Conservation (phyloP, 208 protist genomes). For the Trypanosoma grayi region DNA sequence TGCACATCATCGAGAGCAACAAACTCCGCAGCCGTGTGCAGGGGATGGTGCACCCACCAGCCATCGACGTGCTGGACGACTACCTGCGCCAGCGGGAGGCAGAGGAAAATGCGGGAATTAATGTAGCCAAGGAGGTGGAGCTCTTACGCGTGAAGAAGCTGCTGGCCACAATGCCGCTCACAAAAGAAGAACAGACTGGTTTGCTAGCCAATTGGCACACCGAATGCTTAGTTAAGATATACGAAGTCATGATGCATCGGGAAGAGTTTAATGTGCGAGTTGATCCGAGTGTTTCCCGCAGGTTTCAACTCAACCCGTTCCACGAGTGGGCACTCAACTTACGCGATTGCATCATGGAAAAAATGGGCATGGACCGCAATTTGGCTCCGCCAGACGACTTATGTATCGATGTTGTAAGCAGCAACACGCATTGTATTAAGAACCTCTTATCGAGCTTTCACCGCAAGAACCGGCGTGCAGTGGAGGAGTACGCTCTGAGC, state of each 20-base stretch:
- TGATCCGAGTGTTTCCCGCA: constrained; percentile 73
- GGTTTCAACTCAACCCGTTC: constrained; percentile 82
- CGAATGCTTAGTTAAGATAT: constrained; percentile 67
- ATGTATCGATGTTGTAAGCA: constrained; percentile 84
- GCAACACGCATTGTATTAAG: constrained; percentile 91
- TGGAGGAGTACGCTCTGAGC: constrained; percentile 43
- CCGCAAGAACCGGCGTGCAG: constrained; percentile 64
- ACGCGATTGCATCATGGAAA: constrained; percentile 60
- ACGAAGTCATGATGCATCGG: constrained; percentile 90
- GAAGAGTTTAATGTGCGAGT: constrained; percentile 88
- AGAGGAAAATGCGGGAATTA: constrained; percentile 30
- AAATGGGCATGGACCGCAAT: constrained; percentile 60
- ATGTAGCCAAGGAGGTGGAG: constrained; percentile 38
- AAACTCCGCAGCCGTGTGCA: constrained; percentile 82
- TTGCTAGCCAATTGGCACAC: constrained; percentile 66
- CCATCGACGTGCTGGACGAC: constrained; percentile 78
- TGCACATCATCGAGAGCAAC: constrained; percentile 90
- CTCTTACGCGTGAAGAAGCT: constrained; percentile 45
- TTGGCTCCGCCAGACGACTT: constrained; percentile 59
- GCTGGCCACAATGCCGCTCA: constrained; percentile 63
- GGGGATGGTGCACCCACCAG: constrained; percentile 79
- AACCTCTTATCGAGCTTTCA: constrained; percentile 83
- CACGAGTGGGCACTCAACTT: constrained; percentile 87
- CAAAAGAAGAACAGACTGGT: constrained; percentile 56
- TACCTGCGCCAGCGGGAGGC: constrained; percentile 59